Percentiles rank a stretch among this genome's conserved stretches.
Evolutionary conservation across 2,329 filamentous ascomycete species (phyloP).

Genomic region (Fusarium sp.): DNA sequence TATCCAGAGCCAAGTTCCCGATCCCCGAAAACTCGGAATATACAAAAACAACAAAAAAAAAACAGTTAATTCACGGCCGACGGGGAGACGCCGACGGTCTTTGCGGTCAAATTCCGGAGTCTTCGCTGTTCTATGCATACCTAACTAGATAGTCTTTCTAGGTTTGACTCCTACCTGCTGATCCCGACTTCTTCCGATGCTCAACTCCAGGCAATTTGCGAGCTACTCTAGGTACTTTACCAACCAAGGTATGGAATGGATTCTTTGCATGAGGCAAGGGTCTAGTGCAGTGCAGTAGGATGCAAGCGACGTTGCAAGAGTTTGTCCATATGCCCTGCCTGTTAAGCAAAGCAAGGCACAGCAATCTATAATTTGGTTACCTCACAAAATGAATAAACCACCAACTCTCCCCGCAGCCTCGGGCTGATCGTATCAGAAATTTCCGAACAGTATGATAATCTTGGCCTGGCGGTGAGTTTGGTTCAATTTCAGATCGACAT

Average conservation of each 20-base stretch:
- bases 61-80: slow-evolving; percentile 13
- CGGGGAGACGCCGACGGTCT: slow-evolving; percentile 32
- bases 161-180: slow-evolving; percentile 30
- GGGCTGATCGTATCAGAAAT: slow-evolving; percentile 13
- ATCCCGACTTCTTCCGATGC: slow-evolving; percentile 43
- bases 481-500: slow-evolving; percentile 24
- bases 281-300: slow-evolving; percentile 39
- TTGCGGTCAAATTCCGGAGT: slow-evolving; percentile 30
- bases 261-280: slow-evolving; percentile 36
- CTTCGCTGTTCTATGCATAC: too few relatives aligned
- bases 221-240: slow-evolving; percentile 25
- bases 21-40: slow-evolving; percentile 35
- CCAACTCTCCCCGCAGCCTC: slow-evolving; percentile 1
- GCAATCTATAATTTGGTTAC: slow-evolving; percentile 37
- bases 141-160: slow-evolving; percentile 9
- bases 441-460: slow-evolving; percentile 2
- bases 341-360: slow-evolving; percentile 15
- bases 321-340: slow-evolving; percentile 21
- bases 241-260: slow-evolving; percentile 16
- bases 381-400: slow-evolving; percentile 46
- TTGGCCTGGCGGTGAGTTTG: slow-evolving; percentile 42
- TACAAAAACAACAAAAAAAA: slow-evolving; percentile 17
- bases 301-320: slow-evolving; percentile 42
- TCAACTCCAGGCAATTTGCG: slow-evolving; percentile 27
- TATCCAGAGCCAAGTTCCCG: slow-evolving; percentile 29